Percentiles rank a stretch among this genome's conserved stretches.
These are phyloP conservation scores for Bisporella sp. DNA, from an alignment of 2,329 filamentous ascomycete species.

Conservation along the genomic window DNA sequence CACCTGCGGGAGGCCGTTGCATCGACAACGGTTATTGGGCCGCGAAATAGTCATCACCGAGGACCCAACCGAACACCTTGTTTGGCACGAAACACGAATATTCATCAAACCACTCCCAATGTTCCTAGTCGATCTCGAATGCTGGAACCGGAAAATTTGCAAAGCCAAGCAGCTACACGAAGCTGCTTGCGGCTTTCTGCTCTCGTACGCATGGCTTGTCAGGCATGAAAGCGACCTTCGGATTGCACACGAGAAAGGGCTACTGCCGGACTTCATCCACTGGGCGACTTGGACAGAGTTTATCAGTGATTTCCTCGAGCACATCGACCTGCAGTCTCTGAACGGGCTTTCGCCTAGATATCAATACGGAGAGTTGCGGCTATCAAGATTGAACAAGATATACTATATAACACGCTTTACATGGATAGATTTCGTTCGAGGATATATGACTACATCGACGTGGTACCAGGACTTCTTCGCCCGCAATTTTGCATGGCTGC, in stretches of 20 bases:
- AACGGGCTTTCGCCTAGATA: slow-evolving; percentile 22
- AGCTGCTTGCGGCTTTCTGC: slow-evolving; percentile 26
- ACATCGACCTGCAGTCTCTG: slow-evolving; percentile 12
- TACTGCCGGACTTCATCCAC: slow-evolving; percentile 20
- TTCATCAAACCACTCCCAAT: slow-evolving; percentile 28
- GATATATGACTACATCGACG: slow-evolving; percentile 13
- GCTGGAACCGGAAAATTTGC: slow-evolving; percentile 14
- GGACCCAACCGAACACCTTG: slow-evolving; percentile 26
- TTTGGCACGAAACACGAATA: slow-evolving; percentile 22
- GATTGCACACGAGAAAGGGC: slow-evolving; percentile 24
- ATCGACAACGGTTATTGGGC: slow-evolving; percentile 25
- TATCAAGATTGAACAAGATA: slow-evolving; percentile 25
- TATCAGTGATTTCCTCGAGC: slow-evolving; percentile 8
- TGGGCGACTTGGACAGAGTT: slow-evolving; percentile 22
- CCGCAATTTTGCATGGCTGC: slow-evolving; percentile 36
- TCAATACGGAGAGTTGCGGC: slow-evolving; percentile 29
- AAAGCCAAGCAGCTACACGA: slow-evolving; percentile 8
- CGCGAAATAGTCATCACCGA: slow-evolving; percentile 30
- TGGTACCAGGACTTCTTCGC: slow-evolving; percentile 36
- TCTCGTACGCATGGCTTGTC: slow-evolving; percentile 28
- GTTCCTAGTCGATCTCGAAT: slow-evolving; percentile 22
- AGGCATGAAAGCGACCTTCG: slow-evolving; percentile 28
- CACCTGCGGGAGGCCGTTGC: slow-evolving; percentile 17
- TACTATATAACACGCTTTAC: slow-evolving; percentile 6
- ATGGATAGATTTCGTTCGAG: slow-evolving; percentile 3